Evolutionary conservation across 1,284 basidiomycete species (phyloP), one percentile per base, ranked within the genome.

Genomic region (Ganoderma leucocontextum): DNA sequence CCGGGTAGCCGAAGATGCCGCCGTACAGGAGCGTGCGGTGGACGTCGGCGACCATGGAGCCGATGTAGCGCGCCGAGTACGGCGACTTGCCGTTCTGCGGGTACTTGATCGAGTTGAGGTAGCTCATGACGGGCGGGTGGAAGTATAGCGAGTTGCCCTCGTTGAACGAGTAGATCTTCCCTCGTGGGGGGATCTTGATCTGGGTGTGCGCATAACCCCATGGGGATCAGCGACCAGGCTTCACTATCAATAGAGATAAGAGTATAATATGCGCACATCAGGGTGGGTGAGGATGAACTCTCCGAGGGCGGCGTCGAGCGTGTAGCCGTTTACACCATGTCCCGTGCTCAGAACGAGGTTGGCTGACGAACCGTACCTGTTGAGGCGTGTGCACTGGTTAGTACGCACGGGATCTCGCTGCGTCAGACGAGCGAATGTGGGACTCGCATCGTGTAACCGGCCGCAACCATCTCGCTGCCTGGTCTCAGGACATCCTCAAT

Each of bases 101-200:
- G 83, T 86, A 97, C 83, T 99, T 99, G 89, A 99, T 95, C 74
- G 92, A 95, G 73, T 98, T 92, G 72, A 99, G 89, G 84, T 99
- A 99, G 69, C 92, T 89, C 74, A 85, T 84, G 64, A 95, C 93
- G 17, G 95, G 95, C 63, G 90, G 85, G 83, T 98, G 87, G 87
- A 98, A 99, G 85, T 96, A 97, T 86, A 93, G 86, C 64, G 95
- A 90, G 84, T 99, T 99, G 73, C 97, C 97, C 84, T 99, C 98
- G 83, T 99, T 99, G 88, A 99, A 97, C 22, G 97, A 99, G 86
- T 99, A 99, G 79, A 99, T 99, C 86, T 99, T 99, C 75, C 98
- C 98, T 67, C 98, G 92, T 33, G 89, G 76, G 7, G 98, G 98
- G 74, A 99, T 94, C 80, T 90, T 89, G 82, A 99, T 99, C 92